A percentile compares a stretch with the other conserved stretches of the same genome.
phyloP scores from a whole-genome alignment of 768 basidiomycete genomes.

The Phanerochaete sordida region DNA sequence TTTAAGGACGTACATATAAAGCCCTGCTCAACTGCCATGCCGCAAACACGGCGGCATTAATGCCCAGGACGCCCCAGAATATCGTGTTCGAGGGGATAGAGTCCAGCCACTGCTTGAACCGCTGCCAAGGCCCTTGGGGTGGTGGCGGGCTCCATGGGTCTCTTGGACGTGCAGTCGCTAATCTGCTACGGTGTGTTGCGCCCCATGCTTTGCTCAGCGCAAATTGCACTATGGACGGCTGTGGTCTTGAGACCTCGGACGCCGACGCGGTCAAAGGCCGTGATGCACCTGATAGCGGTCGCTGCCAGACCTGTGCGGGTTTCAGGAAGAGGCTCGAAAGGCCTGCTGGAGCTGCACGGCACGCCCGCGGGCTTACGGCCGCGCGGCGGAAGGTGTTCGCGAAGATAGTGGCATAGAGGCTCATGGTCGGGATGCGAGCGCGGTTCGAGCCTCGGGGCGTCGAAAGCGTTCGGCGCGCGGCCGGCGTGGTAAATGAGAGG shows the following conservation, averaged over 20 bases:
- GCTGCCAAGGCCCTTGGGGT: constrained; percentile 14
- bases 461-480: neutral
- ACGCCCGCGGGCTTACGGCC: neutral
- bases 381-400: neutral
- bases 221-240: constrained; percentile 12
- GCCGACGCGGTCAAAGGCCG: neutral
- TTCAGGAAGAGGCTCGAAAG: neutral
- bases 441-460: neutral
- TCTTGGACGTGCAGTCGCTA: neutral
- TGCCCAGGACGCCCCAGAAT: constrained; percentile 60
- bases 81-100: constrained; percentile 48
- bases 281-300: neutral
- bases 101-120: constrained; percentile 38
- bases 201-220: constrained; percentile 9
- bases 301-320: neutral
- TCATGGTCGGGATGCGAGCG: neutral
- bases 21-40: constrained; percentile 44
- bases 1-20: constrained; percentile 21
- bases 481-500: neutral
- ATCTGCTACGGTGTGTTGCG: constrained; percentile 19
- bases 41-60: constrained; percentile 60
- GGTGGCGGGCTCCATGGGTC: neutral
- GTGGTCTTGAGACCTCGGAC: neutral
- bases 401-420: neutral
- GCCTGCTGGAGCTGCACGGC: neutral